Evolutionary conservation across 176 grass and related monocot species (phyloP).

Genomic region (Zoysia japonica): DNA sequence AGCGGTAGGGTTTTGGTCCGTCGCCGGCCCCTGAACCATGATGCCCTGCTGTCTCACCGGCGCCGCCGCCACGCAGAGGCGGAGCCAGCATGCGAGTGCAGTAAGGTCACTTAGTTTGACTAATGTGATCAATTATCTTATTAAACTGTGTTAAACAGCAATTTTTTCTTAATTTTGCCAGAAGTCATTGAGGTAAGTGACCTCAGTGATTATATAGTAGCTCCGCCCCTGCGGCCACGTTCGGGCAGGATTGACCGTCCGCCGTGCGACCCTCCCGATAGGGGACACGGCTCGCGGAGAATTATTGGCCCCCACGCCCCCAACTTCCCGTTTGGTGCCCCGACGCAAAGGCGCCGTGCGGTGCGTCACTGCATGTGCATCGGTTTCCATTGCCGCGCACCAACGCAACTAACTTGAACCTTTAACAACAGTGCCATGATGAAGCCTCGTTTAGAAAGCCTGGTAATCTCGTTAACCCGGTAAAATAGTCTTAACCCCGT

Average conservation of each 20-base stretch:
- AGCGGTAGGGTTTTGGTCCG: conserved; percentile 36
- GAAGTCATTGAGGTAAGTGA: too few relatives aligned
- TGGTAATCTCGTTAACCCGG: neutral
- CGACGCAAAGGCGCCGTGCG: conserved; percentile 12
- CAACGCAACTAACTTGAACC: neutral
- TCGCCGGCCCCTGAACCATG: neutral
- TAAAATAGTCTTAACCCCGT: neutral
- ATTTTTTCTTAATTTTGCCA: too few relatives aligned
- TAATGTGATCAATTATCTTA: too few relatives aligned
- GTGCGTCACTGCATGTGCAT: neutral
- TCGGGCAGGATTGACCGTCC: conserved; percentile 22
- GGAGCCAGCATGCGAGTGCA: too few relatives aligned
- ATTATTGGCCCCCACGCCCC: conserved; percentile 36
- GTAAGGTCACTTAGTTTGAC: too few relatives aligned
- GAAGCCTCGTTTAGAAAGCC: conserved; percentile 18
- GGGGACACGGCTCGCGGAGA: neutral
- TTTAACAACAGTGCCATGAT: conserved; percentile 16
- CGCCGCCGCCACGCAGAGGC: conserved; percentile 34
- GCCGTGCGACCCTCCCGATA: neutral
- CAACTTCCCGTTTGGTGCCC: conserved; percentile 6
- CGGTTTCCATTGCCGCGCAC: neutral
- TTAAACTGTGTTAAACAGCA: too few relatives aligned
- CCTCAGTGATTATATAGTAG: too few relatives aligned
- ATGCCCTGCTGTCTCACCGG: conserved; percentile 21
- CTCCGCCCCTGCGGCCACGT: too few relatives aligned